A percentile compares a stretch with the other conserved stretches of the same genome.
Evolutionary conservation across 208 protist species (phyloP).

Genomic region (Crithidia fasciculata): DNA sequence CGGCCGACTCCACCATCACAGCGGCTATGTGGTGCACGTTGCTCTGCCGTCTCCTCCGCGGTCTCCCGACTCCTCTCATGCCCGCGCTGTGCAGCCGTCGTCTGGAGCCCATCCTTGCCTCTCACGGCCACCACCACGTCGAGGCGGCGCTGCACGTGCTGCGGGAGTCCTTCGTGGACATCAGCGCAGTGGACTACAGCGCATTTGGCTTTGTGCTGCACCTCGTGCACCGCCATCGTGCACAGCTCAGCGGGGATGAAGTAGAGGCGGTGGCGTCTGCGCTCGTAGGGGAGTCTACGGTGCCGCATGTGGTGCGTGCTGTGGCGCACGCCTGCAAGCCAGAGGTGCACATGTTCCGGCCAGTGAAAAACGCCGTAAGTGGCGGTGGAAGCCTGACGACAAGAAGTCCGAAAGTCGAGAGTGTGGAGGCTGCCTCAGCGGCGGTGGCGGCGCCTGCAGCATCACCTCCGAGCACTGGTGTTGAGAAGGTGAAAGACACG

Average conservation of each 20-base stretch:
- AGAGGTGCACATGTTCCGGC: constrained; percentile 28
- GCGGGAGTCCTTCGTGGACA: constrained; percentile 15
- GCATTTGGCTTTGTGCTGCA: constrained; percentile 24
- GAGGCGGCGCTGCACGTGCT: not conserved
- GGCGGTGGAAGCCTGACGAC: not conserved
- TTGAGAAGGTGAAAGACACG: not conserved
- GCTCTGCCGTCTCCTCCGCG: constrained; percentile 39
- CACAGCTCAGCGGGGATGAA: constrained; percentile 40
- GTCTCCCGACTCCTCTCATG: constrained; percentile 53
- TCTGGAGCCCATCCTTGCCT: constrained; percentile 38
- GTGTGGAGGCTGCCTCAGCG: not conserved
- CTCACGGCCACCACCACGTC: too few relatives aligned
- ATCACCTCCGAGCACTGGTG: too few relatives aligned
- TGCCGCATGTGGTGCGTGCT: constrained; percentile 13
- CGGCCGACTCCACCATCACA: not conserved
- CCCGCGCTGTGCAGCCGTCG: constrained; percentile 47
- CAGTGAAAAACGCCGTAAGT: not conserved
- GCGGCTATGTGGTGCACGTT: constrained; percentile 34
- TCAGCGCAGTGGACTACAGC: constrained; percentile 10
- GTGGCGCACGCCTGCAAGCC: constrained; percentile 32
- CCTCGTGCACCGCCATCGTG: constrained; percentile 22
- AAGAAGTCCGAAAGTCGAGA: not conserved
- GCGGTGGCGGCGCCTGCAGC: too few relatives aligned
- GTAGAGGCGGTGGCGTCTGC: constrained; percentile 36
- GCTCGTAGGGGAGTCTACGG: constrained; percentile 14